Conservation (phyloP, 1,139 yeast genomes). For the Taphrina populina region DNA sequence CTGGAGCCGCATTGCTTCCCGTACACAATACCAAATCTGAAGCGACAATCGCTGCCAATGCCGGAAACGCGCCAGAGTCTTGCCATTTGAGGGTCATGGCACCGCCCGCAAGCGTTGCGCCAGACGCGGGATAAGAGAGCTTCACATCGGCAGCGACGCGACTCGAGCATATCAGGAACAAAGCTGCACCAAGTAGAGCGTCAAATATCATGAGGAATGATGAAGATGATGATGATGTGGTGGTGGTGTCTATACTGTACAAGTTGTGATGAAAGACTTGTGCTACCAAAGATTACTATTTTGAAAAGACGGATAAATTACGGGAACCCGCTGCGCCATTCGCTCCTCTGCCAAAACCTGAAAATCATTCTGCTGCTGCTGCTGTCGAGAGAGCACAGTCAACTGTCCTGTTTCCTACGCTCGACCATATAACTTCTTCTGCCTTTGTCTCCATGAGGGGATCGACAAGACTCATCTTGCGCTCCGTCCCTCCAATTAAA, state of each 20-base stretch:
- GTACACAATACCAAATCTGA: conserved; percentile 14
- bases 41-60: conserved; percentile 17
- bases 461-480: conserved; percentile 4
- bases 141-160: conserved; percentile 5
- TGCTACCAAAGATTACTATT: too few species aligned
- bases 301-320: too few species aligned
- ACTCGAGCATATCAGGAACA: too few species aligned
- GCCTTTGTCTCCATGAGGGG: conserved; percentile 18
- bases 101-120: conserved; percentile 10
- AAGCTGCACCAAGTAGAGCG: too few species aligned
- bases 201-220: too few species aligned
- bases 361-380: too few species aligned
- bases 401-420: conserved; percentile 22
- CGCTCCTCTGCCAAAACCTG: too few species aligned
- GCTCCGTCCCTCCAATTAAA: not conserved
- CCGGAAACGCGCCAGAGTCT: conserved; percentile 17
- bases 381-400: not conserved
- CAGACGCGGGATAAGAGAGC: conserved; percentile 14
- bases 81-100: conserved; percentile 18
- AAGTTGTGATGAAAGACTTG: too few species aligned
- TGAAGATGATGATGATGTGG: too few species aligned
- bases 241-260: too few species aligned
- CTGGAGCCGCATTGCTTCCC: conserved; percentile 8
- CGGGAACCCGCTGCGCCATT: too few species aligned
- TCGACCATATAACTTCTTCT: conserved; percentile 29